A percentile compares a stretch with the other conserved stretches of the same genome.
Conservation (phyloP, 345 rosid genomes). For the Abelmoschus esculentus region DNA sequence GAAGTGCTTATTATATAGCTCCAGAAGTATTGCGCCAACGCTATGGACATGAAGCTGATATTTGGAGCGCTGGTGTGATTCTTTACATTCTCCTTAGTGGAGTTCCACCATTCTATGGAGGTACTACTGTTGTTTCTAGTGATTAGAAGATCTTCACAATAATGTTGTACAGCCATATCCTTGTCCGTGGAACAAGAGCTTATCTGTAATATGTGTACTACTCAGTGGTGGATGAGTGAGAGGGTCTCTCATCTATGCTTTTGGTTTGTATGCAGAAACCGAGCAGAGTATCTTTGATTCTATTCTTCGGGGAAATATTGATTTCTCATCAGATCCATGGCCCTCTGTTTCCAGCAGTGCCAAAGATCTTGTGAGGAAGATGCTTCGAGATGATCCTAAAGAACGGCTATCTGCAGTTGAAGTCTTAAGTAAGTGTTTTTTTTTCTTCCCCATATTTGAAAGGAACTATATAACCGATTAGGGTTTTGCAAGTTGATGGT, state of each 20-base stretch:
- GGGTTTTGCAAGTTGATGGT: no score
- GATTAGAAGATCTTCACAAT: no score
- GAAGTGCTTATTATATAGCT: conserved; percentile 97
- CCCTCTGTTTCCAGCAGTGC: conserved; percentile 71
- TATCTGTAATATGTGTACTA: neutral
- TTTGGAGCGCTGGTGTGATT: conserved; percentile 96
- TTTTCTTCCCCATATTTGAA: no score
- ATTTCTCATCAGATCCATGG: conserved; percentile 85
- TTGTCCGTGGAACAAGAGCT: neutral
- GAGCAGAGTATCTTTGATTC: conserved; percentile 73
- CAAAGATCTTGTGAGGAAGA: conserved; percentile 85
- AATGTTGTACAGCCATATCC: no score
- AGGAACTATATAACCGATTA: no score
- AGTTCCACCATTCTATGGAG: conserved; percentile 98
- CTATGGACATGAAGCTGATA: conserved; percentile 87
- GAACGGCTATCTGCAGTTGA: conserved; percentile 71
- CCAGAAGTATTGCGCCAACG: conserved; percentile 72
- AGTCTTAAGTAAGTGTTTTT: conserved; percentile 59
- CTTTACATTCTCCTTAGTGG: conserved; percentile 81
- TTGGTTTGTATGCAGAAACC: conserved; percentile 45
- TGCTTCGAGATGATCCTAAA: conserved; percentile 60
- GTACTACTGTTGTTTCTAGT: conserved; percentile 25
- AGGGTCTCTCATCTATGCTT: neutral
- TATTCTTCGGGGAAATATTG: conserved; percentile 52
- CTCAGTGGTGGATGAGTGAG: neutral